Base-by-base conservation (phyloP, 768 basidiomycete species). In the Tubosaeta brunneosetosa region DNA sequence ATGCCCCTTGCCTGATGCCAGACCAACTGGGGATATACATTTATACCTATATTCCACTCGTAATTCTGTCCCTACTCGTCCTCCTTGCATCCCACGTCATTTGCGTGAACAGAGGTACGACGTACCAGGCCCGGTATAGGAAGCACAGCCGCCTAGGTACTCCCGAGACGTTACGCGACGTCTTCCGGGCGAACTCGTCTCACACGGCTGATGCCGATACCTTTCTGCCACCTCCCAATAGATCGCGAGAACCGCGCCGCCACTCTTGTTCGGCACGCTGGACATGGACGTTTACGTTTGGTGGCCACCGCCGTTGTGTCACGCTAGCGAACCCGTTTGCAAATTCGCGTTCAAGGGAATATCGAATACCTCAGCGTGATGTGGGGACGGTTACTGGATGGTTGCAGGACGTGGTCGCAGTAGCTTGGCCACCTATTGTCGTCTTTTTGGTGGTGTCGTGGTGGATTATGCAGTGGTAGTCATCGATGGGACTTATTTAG, bases 21-120 rank as follows among this genome's bases (percentile, higher is more conserved):
- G 83, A 93, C 68, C 93, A 95, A 62, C 66, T 91, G 42, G 76
- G 79, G 37, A 87, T 92, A 56, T 97, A 93, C 69, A 68, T 85
- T 38, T 69, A 75, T 47, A 64, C 74, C n/a, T 95, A 95, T 66
- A 67, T 86, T 25, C 89, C 90, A 19, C 73, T 90, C 37, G 61
- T 81, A 33, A 55, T 83, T 31, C 48, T 87, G n/a, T 85, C 86
- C 32, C 60, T 93, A 16, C 14, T 80, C 38, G 49, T 74, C 12
- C 65, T 87, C 19, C 60, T 77, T 22, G 50, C 61, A 0, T 55
- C 54, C 44, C 71, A 64, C 63, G 49, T 56, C 47, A 47, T 46
- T 31, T 64, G 60, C 49, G 43, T 47, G 26, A 55, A 52, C 14
- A 51, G 47, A 32, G 22, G 51, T 27, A 27, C 46, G 19, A 37